Conservation (phyloP, 2,329 filamentous ascomycete species). For the Aspergillus sp. region DNA sequence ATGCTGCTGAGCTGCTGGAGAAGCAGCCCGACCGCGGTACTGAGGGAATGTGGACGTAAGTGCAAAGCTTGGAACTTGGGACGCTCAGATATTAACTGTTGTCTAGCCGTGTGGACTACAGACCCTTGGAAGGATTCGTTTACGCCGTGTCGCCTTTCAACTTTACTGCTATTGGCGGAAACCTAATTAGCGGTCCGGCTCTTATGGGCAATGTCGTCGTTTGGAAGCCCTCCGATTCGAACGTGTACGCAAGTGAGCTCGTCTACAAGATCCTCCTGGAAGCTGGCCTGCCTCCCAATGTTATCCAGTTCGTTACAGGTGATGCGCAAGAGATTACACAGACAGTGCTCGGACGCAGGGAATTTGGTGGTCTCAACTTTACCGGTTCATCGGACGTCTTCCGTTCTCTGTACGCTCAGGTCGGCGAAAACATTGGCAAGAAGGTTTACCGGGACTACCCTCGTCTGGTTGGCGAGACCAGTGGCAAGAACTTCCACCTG, state of each 20-base stretch:
- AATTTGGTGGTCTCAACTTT: conserved; percentile 86
- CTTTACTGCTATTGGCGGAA: conserved; percentile 91
- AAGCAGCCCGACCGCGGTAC: conserved; percentile 82
- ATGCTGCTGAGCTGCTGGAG: conserved; percentile 81
- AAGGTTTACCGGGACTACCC: conserved; percentile 80
- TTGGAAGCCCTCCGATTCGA: conserved; percentile 90
- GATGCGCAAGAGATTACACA: conserved; percentile 81
- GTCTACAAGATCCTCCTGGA: conserved; percentile 90
- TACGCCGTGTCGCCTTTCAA: conserved; percentile 95
- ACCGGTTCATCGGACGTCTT: conserved; percentile 90
- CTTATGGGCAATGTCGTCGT: conserved; percentile 92
- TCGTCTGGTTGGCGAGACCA: conserved; percentile 82
- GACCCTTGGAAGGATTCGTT: conserved; percentile 89
- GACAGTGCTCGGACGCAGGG: conserved; percentile 69
- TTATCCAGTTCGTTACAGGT: conserved; percentile 90
- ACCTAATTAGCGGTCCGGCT: conserved; percentile 78
- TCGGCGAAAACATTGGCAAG: conserved; percentile 74
- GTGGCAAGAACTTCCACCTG: conserved; percentile 89
- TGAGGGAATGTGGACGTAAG: conserved; percentile 79
- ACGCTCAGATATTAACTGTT: background rate
- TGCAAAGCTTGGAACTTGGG: background rate
- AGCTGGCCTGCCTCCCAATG: conserved; percentile 81
- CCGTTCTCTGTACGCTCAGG: conserved; percentile 80
- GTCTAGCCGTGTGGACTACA: conserved; percentile 73
- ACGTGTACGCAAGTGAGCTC: conserved; percentile 83